These are phyloP conservation scores for Euptelea pleiosperma DNA, from an alignment of 164 flowering plant species.

Conservation along the genomic window DNA sequence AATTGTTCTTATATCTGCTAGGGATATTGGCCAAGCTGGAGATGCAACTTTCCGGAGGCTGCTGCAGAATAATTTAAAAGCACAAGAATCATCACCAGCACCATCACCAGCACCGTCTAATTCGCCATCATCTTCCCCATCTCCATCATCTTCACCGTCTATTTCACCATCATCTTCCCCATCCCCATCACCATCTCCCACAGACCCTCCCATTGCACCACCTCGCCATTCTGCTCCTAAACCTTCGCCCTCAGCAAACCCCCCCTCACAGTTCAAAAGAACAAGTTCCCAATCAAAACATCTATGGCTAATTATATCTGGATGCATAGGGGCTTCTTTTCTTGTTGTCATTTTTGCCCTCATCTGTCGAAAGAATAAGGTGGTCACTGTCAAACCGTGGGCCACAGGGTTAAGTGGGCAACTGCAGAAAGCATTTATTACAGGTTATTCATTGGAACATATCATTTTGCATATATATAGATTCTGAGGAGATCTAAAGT, in stretches of 20 bases:
- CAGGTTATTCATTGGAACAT: slow-evolving; percentile 33
- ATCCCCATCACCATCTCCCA: slow-evolving; percentile 11
- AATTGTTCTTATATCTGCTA: slow-evolving; percentile 10
- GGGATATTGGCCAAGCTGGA: slow-evolving; percentile 18
- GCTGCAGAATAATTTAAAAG: too few species aligned
- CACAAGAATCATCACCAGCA: too few species aligned
- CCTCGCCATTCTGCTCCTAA: slow-evolving; percentile 5
- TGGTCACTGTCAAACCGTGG: slow-evolving; percentile 64
- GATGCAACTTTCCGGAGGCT: slow-evolving; percentile 26
- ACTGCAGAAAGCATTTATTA: slow-evolving; percentile 60
- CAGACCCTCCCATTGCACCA: slow-evolving; percentile 4
- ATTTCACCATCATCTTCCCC: slow-evolving; percentile 13
- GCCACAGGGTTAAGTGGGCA: slow-evolving; percentile 70
- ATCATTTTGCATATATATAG: background rate
- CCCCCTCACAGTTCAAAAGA: slow-evolving; percentile 16
- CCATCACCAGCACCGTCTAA: too few species aligned
- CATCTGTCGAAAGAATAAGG: slow-evolving; percentile 35
- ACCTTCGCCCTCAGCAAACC: slow-evolving; percentile 28
- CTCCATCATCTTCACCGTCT: slow-evolving; percentile 7
- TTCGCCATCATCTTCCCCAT: slow-evolving; percentile 24
- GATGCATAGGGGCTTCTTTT: slow-evolving; percentile 25
- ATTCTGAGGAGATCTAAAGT: too few species aligned
- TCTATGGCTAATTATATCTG: slow-evolving; percentile 15
- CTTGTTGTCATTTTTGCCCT: slow-evolving; percentile 29
- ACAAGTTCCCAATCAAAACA: slow-evolving; percentile 9